Percentiles rank a stretch among this genome's conserved stretches.
phyloP scores from a whole-genome alignment of 805 yeast genomes.

The Candida nanaspora region DNA sequence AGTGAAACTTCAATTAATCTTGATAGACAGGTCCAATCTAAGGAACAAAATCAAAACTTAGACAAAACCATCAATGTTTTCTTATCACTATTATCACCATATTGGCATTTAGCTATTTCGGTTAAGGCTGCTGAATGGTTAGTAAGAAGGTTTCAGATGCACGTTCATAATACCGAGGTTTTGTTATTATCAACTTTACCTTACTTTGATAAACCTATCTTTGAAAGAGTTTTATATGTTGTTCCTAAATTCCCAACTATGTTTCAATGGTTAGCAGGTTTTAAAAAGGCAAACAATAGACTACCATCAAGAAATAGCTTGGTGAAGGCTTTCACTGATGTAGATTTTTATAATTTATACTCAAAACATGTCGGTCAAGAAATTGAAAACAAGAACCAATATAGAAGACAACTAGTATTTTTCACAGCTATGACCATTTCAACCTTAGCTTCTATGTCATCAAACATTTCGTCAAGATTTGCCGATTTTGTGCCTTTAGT shows the following conservation, averaged over 20 bases:
- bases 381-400: conserved; percentile 48
- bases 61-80: conserved; percentile 71
- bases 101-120: conserved; percentile 69
- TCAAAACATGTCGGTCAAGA: conserved; percentile 44
- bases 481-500: conserved; percentile 47
- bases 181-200: conserved; percentile 70
- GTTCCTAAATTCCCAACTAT: conserved; percentile 68
- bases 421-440: conserved; percentile 68
- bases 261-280: conserved; percentile 63
- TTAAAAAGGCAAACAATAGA: conserved; percentile 47
- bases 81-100: conserved; percentile 66
- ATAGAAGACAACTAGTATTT: conserved; percentile 68
- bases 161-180: conserved; percentile 70
- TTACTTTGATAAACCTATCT: conserved; percentile 68
- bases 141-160: conserved; percentile 82
- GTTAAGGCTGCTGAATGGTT: conserved; percentile 90
- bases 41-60: conserved; percentile 69
- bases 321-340: conserved; percentile 66
- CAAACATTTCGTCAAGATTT: conserved; percentile 31
- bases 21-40: conserved; percentile 76
- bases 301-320: conserved; percentile 64
- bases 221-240: conserved; percentile 68
- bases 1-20: conserved; percentile 72
- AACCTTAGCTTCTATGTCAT: conserved; percentile 56
- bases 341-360: conserved; percentile 60